Conservation (phyloP, 352 stramenopile species). For the Globisporangium megalacanthum region DNA sequence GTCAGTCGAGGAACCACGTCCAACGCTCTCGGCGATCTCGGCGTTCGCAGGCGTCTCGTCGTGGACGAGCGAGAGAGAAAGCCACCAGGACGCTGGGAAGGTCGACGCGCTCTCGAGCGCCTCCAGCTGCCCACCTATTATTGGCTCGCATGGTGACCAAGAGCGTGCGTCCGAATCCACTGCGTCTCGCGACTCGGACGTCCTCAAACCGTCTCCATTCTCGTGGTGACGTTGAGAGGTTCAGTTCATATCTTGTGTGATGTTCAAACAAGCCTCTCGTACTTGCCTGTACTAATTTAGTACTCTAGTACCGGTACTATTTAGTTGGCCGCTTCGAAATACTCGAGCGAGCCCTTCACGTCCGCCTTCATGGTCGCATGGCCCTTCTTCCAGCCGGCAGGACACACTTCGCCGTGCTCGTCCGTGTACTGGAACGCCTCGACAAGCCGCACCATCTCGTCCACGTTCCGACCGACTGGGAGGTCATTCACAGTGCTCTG, state of each 20-base stretch:
- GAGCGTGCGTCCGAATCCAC: slow-evolving; percentile 2
- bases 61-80: slow-evolving; percentile 5
- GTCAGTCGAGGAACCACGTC: background rate
- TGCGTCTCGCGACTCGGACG: slow-evolving; percentile 1
- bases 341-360: slow-evolving; percentile 68
- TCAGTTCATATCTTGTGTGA: too few relatives aligned
- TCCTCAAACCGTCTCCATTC: slow-evolving; percentile 12
- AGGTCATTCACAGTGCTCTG: slow-evolving; percentile 89
- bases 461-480: slow-evolving; percentile 84
- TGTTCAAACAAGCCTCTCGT: too few relatives aligned
- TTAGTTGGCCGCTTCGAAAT: slow-evolving; percentile 47
- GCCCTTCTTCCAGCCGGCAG: slow-evolving; percentile 90
- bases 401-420: slow-evolving; percentile 89
- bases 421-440: slow-evolving; percentile 91
- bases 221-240: slow-evolving; percentile 4
- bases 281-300: too few relatives aligned
- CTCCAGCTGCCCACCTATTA: slow-evolving; percentile 4
- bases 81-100: background rate
- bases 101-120: background rate
- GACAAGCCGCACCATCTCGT: slow-evolving; percentile 89
- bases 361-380: slow-evolving; percentile 83
- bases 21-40: slow-evolving; percentile 9
- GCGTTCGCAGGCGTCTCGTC: slow-evolving; percentile 3
- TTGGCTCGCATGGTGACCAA: background rate
- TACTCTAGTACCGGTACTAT: slow-evolving; percentile 5